Conservation (phyloP, 176 grass and related monocot species). For the Coix lacrymajobi region DNA sequence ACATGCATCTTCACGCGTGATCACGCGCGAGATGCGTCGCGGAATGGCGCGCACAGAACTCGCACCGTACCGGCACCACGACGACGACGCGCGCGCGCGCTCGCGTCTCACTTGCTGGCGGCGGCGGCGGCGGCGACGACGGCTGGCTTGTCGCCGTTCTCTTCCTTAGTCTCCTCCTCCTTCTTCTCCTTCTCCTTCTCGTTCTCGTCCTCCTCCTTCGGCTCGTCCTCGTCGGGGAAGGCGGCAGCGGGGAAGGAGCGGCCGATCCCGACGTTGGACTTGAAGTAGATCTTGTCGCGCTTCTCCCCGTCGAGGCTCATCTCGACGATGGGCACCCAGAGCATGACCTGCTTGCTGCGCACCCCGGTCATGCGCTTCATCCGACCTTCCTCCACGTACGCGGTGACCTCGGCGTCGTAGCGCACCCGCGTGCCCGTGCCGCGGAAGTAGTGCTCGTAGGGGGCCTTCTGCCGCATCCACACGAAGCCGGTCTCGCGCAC, state of each 20-base stretch:
- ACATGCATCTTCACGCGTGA: not conserved
- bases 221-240: conserved; percentile 46
- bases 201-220: not conserved
- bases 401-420: conserved; percentile 83
- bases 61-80: too few relatives aligned
- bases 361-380: conserved; percentile 91
- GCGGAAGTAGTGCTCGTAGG: conserved; percentile 82
- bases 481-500: conserved; percentile 83
- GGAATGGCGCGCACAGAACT: not conserved
- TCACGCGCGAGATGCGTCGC: not conserved
- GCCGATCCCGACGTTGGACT: conserved; percentile 69
- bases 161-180: not conserved
- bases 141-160: not conserved
- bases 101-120: not conserved
- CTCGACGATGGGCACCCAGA: conserved; percentile 93
- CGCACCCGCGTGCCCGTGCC: conserved; percentile 55
- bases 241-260: conserved; percentile 65
- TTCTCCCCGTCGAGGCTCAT: conserved; percentile 55
- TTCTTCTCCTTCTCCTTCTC: too few relatives aligned
- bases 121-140: not conserved
- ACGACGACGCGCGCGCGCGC: not conserved
- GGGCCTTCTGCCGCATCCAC: conserved; percentile 78
- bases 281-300: conserved; percentile 72
- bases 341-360: conserved; percentile 77
- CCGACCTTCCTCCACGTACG: conserved; percentile 71